Evolutionary conservation across 805 yeast genomes (phyloP).

Genomic region (Ogataea naganishii): DNA sequence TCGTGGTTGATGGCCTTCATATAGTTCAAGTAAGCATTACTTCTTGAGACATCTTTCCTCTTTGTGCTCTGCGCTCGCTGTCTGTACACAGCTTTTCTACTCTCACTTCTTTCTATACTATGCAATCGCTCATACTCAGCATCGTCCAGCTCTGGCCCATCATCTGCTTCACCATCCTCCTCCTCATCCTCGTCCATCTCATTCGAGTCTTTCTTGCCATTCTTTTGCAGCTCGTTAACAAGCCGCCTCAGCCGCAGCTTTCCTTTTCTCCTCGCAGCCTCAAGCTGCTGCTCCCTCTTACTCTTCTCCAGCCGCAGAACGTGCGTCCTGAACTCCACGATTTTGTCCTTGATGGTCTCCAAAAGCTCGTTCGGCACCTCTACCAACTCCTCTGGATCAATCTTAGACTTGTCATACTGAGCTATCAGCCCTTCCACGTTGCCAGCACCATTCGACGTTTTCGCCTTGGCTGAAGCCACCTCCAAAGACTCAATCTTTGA

Average conservation of each 20-base stretch:
- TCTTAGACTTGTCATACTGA: conserved; percentile 29
- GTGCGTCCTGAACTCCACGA: conserved; percentile 47
- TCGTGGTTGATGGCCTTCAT: conserved; percentile 19
- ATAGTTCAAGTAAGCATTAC: conserved; percentile 26
- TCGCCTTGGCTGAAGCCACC: conserved; percentile 1
- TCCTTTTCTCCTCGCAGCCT: conserved; percentile 40
- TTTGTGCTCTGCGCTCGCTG: conserved; percentile 10
- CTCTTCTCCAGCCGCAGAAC: conserved; percentile 44
- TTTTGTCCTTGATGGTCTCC: conserved; percentile 42
- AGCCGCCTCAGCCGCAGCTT: conserved; percentile 37
- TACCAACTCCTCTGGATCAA: conserved; percentile 47
- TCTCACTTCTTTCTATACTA: conserved; percentile 11
- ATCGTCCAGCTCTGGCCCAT: conserved; percentile 8
- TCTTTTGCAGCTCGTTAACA: conserved; percentile 18
- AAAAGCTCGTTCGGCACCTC: conserved; percentile 49
- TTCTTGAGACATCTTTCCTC: conserved; percentile 18
- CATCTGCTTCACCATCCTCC: conserved; percentile 14
- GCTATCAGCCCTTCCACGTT: conserved; percentile 7
- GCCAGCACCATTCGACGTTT: not conserved
- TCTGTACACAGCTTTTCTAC: conserved; percentile 10
- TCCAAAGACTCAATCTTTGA: conserved; percentile 1
- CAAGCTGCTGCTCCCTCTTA: conserved; percentile 38
- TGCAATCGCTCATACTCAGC: conserved; percentile 11
- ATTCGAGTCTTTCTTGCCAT: conserved; percentile 10
- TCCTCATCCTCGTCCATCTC: conserved; percentile 15